Base-by-base conservation (phyloP, 176 grass and related monocot species). In the Triticum turgidum region DNA sequence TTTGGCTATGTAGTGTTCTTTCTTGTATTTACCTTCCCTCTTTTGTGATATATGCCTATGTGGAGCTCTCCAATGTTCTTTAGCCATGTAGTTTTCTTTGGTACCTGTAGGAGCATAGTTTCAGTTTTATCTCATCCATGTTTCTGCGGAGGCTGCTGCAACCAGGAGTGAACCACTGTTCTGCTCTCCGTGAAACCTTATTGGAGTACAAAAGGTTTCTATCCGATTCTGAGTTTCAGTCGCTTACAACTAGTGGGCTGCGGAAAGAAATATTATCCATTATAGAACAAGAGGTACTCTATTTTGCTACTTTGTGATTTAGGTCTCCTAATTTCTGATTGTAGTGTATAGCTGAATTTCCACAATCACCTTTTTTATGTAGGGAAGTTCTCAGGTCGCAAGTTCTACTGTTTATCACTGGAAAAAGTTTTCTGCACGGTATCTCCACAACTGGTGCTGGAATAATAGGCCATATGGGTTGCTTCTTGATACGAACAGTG, bases 141-240 rank as follows among this genome's bases (percentile, higher is more conserved):
- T 96, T 96, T 96, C 61, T 96, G 86, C 86, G 91, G 83, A 98
- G 96, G 78, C 82, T 98, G 77, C 88, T 98, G 71, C 96, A 96
- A 92, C 91, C 96, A 5, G 96, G 93, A 78, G 90, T 98, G 52
- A 86, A 91, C 80, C 93, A 96, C 73, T 82, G 86, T 94, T 88
- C 84, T 86, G 90, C 96, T 78, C 90, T 98, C 47, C 90, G 91
- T 66, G 84, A 95, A 87, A 96, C 92, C 72, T 92, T 98, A 68
- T 41, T 91, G 72, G 93, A 98, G 88, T 81, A 98, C 65, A 98
- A 93, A 73, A 95, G 91, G 73, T 96, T 92, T 78, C 80, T 98
- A 33, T 96, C 96, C 14, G 93, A 94, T 70, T 86, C 91, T 67
- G 91, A 98, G 71, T 96, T 96, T 73, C 91, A 92, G 67, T 94